A percentile compares a stretch with the other conserved stretches of the same genome.
phyloP scores from a whole-genome alignment of 78 protist genomes.

The Fonticula alba region DNA sequence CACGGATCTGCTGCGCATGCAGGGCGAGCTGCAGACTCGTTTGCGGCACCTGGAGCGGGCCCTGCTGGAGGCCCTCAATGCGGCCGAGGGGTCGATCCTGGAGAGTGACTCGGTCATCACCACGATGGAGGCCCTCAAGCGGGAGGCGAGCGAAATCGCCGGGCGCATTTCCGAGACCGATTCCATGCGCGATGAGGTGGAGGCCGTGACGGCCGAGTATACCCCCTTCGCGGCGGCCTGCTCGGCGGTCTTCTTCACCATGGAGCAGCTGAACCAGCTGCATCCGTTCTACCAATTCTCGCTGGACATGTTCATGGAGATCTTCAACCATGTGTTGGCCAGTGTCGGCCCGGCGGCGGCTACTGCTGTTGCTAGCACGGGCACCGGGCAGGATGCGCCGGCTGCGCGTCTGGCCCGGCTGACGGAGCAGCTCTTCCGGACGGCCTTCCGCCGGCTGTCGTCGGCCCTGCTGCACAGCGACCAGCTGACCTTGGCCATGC shows the following conservation, averaged over 20 bases:
- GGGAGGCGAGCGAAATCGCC: slow-evolving; percentile 28
- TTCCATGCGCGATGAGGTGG: slow-evolving; percentile 35
- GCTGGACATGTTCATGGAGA: slow-evolving; percentile 55
- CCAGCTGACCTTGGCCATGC: slow-evolving; percentile 61
- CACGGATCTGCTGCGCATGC: slow-evolving; percentile 53
- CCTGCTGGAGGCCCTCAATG: slow-evolving; percentile 51
- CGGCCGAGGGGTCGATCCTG: slow-evolving; percentile 47
- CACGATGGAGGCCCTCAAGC: slow-evolving; percentile 65
- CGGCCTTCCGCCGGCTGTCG: slow-evolving; percentile 18
- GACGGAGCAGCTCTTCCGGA: slow-evolving; percentile 20
- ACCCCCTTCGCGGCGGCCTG: slow-evolving; percentile 47
- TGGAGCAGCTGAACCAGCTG: slow-evolving; percentile 51
- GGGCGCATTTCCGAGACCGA: slow-evolving; percentile 47
- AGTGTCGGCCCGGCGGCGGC: slow-evolving; percentile 16
- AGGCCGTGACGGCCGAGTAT: slow-evolving; percentile 34
- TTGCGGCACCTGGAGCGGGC: slow-evolving; percentile 68
- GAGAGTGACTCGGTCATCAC: slow-evolving; percentile 73
- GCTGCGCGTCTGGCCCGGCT: slow-evolving; percentile 41
- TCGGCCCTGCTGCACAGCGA: slow-evolving; percentile 50
- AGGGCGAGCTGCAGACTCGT: slow-evolving; percentile 68
- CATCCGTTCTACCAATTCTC: slow-evolving; percentile 79
- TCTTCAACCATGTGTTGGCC: slow-evolving; percentile 42
- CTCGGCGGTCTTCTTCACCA: slow-evolving; percentile 55
- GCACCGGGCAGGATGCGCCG: slow-evolving; percentile 22
- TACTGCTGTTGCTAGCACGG: no score